phyloP scores from a whole-genome alignment of 495 filamentous ascomycete species.

The Xylaria palmicola region DNA sequence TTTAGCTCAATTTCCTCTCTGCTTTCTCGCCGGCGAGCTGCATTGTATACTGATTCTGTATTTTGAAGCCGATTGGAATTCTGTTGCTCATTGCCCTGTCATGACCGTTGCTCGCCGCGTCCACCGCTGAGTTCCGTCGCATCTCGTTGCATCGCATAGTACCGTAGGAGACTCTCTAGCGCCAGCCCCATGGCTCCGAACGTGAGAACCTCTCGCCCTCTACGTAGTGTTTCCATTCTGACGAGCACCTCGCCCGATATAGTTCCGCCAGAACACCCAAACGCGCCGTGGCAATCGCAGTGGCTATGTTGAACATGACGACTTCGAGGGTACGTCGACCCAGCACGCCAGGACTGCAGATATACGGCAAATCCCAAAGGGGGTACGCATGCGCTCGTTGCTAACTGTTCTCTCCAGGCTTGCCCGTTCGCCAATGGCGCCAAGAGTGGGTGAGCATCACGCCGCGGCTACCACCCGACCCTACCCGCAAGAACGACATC shows the following conservation, averaged over 20 bases:
- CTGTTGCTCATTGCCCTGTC: not conserved
- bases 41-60: not conserved
- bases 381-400: not conserved
- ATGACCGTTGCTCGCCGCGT: not conserved
- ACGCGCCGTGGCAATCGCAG: slow-evolving; percentile 71
- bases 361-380: too few relatives aligned
- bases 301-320: slow-evolving; percentile 82
- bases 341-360: not conserved
- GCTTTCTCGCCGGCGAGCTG: not conserved
- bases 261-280: slow-evolving; percentile 45
- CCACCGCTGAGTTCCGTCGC: not conserved
- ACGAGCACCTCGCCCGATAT: not conserved
- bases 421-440: slow-evolving; percentile 91
- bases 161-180: not conserved
- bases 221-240: not conserved
- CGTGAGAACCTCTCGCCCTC: not conserved
- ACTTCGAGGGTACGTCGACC: slow-evolving; percentile 67
- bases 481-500: slow-evolving; percentile 47
- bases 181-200: slow-evolving; percentile 2
- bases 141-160: not conserved
- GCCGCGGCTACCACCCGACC: slow-evolving; percentile 59
- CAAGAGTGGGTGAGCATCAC: slow-evolving; percentile 68
- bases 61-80: not conserved
- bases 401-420: slow-evolving; percentile 37
- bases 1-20: not conserved